A percentile compares a stretch with the other conserved stretches of the same genome.
Evolutionary conservation across 2,329 filamentous ascomycete species (phyloP).

Genomic region (Hymenoscyphus occultus): DNA sequence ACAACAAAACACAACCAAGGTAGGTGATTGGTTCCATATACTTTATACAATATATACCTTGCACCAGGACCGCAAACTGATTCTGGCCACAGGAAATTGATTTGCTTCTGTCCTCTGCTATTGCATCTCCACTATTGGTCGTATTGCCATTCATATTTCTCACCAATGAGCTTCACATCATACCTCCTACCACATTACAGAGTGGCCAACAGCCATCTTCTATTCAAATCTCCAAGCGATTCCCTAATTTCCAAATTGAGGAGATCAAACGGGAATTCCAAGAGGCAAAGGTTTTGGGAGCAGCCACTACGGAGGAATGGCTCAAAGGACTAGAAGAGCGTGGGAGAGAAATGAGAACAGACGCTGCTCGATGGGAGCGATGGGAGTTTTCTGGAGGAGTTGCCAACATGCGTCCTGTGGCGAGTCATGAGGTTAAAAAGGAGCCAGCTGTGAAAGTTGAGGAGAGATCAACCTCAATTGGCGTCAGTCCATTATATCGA

Average conservation of each 20-base stretch:
- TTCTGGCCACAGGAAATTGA: slow-evolving; percentile 61
- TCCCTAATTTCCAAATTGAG: slow-evolving; percentile 60
- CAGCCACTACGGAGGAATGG: slow-evolving; percentile 72
- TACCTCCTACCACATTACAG: slow-evolving; percentile 55
- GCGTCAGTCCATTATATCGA: slow-evolving; percentile 15
- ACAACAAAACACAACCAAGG: slow-evolving; percentile 58
- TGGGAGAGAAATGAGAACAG: slow-evolving; percentile 57
- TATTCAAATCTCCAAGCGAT: slow-evolving; percentile 61
- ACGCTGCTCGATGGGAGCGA: slow-evolving; percentile 71
- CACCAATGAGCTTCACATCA: slow-evolving; percentile 57
- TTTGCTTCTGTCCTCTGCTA: slow-evolving; percentile 59
- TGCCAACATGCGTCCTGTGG: slow-evolving; percentile 24
- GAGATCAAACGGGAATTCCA: slow-evolving; percentile 61
- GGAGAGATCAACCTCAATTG: slow-evolving; percentile 12
- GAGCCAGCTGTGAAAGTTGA: slow-evolving; percentile 11
- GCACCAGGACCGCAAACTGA: slow-evolving; percentile 23
- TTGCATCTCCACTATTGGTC: slow-evolving; percentile 59
- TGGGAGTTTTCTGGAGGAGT: slow-evolving; percentile 52
- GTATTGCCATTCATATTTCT: slow-evolving; percentile 69
- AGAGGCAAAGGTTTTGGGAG: slow-evolving; percentile 62
- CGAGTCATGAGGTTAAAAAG: slow-evolving; percentile 13
- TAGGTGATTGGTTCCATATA: slow-evolving; percentile 41
- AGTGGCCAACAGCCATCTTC: slow-evolving; percentile 46
- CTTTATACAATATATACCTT: background rate
- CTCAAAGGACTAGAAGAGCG: slow-evolving; percentile 67